Conservation (phyloP, 2,329 filamentous ascomycete species). For the Pseudohalonectria lignicola region DNA sequence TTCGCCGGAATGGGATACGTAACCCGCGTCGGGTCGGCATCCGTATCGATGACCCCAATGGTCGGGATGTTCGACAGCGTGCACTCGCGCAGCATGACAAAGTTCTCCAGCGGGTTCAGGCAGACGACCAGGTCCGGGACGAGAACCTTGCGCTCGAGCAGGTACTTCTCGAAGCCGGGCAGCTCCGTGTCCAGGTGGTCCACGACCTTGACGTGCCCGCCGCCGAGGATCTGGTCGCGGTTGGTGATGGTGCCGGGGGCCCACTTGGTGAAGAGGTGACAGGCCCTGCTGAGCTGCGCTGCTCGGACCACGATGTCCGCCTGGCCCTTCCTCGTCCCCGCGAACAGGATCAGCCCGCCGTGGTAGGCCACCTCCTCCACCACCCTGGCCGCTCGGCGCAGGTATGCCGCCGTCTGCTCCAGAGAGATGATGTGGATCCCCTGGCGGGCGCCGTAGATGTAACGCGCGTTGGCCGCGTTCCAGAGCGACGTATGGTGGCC, state of each 20-base stretch:
- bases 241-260: slow-evolving; percentile 88
- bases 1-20: slow-evolving; percentile 96
- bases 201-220: slow-evolving; percentile 61
- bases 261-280: slow-evolving; percentile 89
- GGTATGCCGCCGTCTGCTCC: slow-evolving; percentile 76
- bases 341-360: slow-evolving; percentile 82
- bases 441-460: slow-evolving; percentile 84
- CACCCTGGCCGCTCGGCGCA: slow-evolving; percentile 86
- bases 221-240: slow-evolving; percentile 73
- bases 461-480: slow-evolving; percentile 89
- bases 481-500: slow-evolving; percentile 85
- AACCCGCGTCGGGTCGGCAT: slow-evolving; percentile 84
- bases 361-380: slow-evolving; percentile 76
- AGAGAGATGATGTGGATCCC: slow-evolving; percentile 90
- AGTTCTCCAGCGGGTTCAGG: slow-evolving; percentile 88
- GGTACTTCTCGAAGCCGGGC: slow-evolving; percentile 52
- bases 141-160: slow-evolving; percentile 53
- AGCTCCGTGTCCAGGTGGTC: slow-evolving; percentile 57
- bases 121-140: slow-evolving; percentile 87
- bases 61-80: slow-evolving; percentile 80
- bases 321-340: slow-evolving; percentile 76
- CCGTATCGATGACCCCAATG: slow-evolving; percentile 89
- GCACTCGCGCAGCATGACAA: slow-evolving; percentile 82
- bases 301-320: slow-evolving; percentile 71
- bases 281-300: slow-evolving; percentile 65